Evolutionary conservation across 768 basidiomycete genomes (phyloP), one percentile per base, ranked within the genome.

Genomic region (Collybia sordida): DNA sequence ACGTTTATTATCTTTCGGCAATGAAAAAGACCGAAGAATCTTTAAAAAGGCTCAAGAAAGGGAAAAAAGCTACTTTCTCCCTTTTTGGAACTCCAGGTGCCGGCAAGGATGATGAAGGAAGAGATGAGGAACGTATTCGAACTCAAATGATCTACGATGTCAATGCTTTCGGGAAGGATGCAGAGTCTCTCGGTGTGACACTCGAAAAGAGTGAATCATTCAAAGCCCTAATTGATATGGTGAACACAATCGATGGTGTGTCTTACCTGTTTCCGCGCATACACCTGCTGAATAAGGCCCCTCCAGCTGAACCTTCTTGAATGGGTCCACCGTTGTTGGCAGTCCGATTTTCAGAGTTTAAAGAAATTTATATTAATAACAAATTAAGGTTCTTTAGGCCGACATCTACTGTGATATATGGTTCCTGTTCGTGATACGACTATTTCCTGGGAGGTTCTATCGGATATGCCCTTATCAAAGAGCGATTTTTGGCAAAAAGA

Each of bases 21-120:
- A 93, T 95, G 80, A 90, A 85, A 66, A 96, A 96, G 73, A 92
- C 92, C 6, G 93, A 98, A 55, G 93, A 94, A 62, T 88, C 91
- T 9, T 71, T 98, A 21, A 77, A 87, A 34, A 80, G 90, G 31
- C 76, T 96, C 58, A 93, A 94, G 63, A 96, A 90, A 65, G 88
- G 89, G 38, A 92, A 90, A 60, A 91, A 87, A 57, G 55, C 74
- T 0, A 74, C 84, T 0, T 89, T 92, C 65, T 90, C 91, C 3
- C 73, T 97, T 21, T 97, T 98, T 59, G 81, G 88, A 23, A 72
- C 70, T 42, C 55, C 77, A 3, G 64, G 64, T 38, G 57, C 71
- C 12, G 65, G 70, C 22, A 80, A 73, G 43, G 81, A 81, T 8
- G 86, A 90, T 37, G 89, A 91, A 47, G 83, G 80, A 3, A 80